Percentiles rank a stretch among this genome's conserved stretches.
Evolutionary conservation across 2,329 filamentous ascomycete genomes (phyloP).

Genomic region (Diaporthe capsici): DNA sequence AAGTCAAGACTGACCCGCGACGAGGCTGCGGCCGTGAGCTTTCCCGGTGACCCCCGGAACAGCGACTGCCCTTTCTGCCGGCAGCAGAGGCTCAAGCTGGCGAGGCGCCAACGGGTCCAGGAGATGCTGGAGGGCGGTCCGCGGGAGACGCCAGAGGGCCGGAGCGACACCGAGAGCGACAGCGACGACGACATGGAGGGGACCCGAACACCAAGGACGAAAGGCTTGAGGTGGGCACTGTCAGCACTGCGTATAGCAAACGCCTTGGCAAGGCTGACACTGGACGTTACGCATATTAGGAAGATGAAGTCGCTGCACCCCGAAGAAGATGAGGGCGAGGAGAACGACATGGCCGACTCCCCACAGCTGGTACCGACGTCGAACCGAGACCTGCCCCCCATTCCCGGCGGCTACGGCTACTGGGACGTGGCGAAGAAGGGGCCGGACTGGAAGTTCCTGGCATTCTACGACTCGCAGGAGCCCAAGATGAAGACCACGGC

Average conservation of each 20-base stretch:
- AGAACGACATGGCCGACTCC: slow-evolving; percentile 37
- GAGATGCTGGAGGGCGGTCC: slow-evolving; percentile 56
- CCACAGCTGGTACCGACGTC: slow-evolving; percentile 20
- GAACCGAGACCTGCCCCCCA: slow-evolving; percentile 35
- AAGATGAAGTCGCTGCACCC: slow-evolving; percentile 40
- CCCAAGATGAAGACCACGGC: slow-evolving; percentile 40
- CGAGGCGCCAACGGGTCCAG: slow-evolving; percentile 72
- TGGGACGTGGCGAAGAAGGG: slow-evolving; percentile 42
- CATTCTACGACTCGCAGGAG: slow-evolving; percentile 41
- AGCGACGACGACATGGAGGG: slow-evolving; percentile 28
- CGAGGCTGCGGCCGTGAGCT: slow-evolving; percentile 37
- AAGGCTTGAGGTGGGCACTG: slow-evolving; percentile 41
- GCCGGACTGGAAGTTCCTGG: slow-evolving; percentile 42
- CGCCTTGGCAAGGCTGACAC: slow-evolving; percentile 42
- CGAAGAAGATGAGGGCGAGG: slow-evolving; percentile 38
- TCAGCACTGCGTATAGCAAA: slow-evolving; percentile 38
- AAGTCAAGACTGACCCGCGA: slow-evolving; percentile 34
- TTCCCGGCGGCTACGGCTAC: slow-evolving; percentile 41
- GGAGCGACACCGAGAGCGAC: not conserved
- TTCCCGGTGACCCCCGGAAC: slow-evolving; percentile 33
- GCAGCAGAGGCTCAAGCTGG: slow-evolving; percentile 82
- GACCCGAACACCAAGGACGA: slow-evolving; percentile 29
- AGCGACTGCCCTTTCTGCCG: slow-evolving; percentile 40
- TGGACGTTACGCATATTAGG: slow-evolving; percentile 42
- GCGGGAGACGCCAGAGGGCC: not conserved